Evolutionary conservation across 2,329 filamentous ascomycete species (phyloP), one percentile per base, ranked within the genome.

Genomic region (Cylindrodendrum hubeiense): DNA sequence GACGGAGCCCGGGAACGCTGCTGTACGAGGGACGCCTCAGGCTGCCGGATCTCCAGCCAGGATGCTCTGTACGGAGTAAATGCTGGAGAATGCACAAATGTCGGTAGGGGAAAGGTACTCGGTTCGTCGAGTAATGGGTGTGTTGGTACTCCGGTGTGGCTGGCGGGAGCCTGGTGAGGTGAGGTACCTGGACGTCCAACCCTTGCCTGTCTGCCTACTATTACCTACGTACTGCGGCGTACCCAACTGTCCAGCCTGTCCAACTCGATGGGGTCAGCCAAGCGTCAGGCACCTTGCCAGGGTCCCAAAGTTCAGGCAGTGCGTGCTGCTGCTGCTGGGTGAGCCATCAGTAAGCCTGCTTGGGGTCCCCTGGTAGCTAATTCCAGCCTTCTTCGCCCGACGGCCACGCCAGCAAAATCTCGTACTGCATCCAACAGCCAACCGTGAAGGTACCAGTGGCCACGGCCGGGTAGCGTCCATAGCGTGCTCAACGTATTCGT

Each of bases 41-140:
- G 61, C 43, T 59, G 61, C 50, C 49, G 50, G 44, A 59, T 55
- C 55, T 50, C 41, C 55, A 59, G 61, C 43, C 54, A 26, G 61
- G 61, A 51, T 50, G n/a, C 17, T 49, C 46, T 15, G 46, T 12
- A 30, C 41, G 19, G 41, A 13, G 30, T 59, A 55, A 60, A 55
- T 64, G 61, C 34, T 59, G 34, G 28, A 54, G 37, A 41, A 60
- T 30, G 61, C 34, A 53, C 49, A 50, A 53, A 55, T 44, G 60
- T 56, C 19, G 52, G 51, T 28, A n/a, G 37, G 15, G 37, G 37
- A 39, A 39, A 33, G 44, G 51, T 26, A 50, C 44, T 62, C 15
- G 26, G 28, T 30, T 12, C 28, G 28, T 1, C 9, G 43, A 34
- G 54, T 56, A 22, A 50, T 62, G 52, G 28, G 60, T 56, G 52